Evolutionary conservation across 2,329 filamentous ascomycete species (phyloP), one percentile per base, ranked within the genome.

Genomic region (Hawksworthiomyces lignivorus): DNA sequence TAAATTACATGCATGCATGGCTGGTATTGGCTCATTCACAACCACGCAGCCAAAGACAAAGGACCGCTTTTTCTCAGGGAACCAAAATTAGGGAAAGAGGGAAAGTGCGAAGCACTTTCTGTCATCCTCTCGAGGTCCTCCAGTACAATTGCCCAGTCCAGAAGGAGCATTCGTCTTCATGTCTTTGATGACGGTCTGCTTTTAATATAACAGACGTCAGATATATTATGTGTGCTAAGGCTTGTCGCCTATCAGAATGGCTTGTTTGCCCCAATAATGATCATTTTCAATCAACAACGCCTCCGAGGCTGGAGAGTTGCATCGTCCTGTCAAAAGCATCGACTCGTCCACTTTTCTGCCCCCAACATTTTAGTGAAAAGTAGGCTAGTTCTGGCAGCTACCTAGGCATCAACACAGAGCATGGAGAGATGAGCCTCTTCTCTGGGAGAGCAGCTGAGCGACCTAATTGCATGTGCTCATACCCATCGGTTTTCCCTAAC

Each of bases 241-340:
- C 15, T 17, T 32, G 21, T 18, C 38, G 28, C 38, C 30, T 27
- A 19, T 22, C 22, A 21, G 17, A 40, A 19, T 22, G 22, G 14
- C 7, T 24, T 18, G 24, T n/a, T n/a, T n/a, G n/a, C n/a, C n/a
- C n/a, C n/a, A n/a, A n/a, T n/a, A n/a, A n/a, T n/a, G n/a, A n/a
- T n/a, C n/a, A n/a, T n/a, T n/a, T n/a, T n/a, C n/a, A n/a, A n/a
- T n/a, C n/a, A n/a, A n/a, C n/a, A n/a, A n/a, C n/a, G n/a, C n/a
- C 14, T 24, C 21, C 40, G 34, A 37, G 30, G 41, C 36, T 39
- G 29, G 21, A 35, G 36, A 21, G 41, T 43, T 43, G 36, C 41
- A 43, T 38, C 34, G 18, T 20, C 20, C 15, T 10, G 41, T 26
- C 14, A n/a, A 21, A 15, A n/a, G n/a, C n/a, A n/a, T n/a, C n/a